Evolutionary conservation across 352 stramenopile genomes (phyloP).

Genomic region (Pythium vanterpoolii): DNA sequence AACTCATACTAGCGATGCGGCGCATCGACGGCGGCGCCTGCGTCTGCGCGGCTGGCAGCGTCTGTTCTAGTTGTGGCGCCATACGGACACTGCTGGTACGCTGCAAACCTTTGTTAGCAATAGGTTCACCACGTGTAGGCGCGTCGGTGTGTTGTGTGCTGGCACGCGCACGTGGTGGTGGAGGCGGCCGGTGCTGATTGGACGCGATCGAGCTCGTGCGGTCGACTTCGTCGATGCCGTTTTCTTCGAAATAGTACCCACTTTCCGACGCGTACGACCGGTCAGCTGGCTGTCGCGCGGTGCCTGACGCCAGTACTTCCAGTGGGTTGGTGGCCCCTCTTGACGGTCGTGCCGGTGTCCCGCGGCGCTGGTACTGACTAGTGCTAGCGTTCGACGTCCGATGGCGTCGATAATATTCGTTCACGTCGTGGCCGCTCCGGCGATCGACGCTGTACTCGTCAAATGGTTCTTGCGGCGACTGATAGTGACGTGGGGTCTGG

Average conservation of each 20-base stretch:
- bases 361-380: constrained; percentile 2
- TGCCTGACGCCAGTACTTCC: no score
- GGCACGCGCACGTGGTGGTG: background rate
- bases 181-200: constrained; percentile 1
- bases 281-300: background rate
- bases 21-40: constrained; percentile 1
- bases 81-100: constrained; percentile 9
- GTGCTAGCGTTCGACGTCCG: constrained; percentile 5
- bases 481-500: constrained; percentile 10
- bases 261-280: constrained; percentile 20
- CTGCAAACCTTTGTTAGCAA: constrained; percentile 22
- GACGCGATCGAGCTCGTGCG: background rate
- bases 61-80: constrained; percentile 10
- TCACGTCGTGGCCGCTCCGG: background rate
- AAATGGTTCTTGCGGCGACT: background rate
- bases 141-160: background rate
- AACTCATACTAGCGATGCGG: background rate
- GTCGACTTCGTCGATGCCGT: constrained; percentile 20
- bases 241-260: constrained; percentile 24
- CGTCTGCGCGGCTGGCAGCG: background rate
- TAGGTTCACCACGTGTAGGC: constrained; percentile 10
- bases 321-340: no score
- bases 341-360: background rate
- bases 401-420: background rate
- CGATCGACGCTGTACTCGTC: background rate